Evolutionary conservation across 306 rosid species (phyloP), one percentile per base, ranked within the genome.

Genomic region (Macrotyloma uniflorum): DNA sequence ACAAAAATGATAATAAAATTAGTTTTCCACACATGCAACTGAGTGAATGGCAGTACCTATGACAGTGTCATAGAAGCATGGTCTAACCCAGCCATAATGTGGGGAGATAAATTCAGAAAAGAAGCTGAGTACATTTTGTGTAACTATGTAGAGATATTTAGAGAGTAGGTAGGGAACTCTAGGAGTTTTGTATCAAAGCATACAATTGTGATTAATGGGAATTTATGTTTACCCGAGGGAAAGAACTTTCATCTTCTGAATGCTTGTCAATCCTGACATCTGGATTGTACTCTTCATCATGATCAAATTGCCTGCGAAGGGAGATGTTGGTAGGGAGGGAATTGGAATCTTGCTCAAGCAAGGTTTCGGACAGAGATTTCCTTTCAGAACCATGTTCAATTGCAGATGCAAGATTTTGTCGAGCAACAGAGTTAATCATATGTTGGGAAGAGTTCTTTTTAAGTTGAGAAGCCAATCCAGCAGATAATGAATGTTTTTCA

Each of bases 351-450:
- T 70, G 45, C 42, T 79, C 38, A 69, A 83, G 80, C 38, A 88
- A 68, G 77, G 93, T 77, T 75, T 93, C 97, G 1, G 99, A 95
- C 50, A 93, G 85, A 68, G 99, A 95, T 86, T 88, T 91, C 85
- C 99, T 86, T 81, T 93, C 99, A 70, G 94, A 95, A 78, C 97
- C 98, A 86, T 86, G 93, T 69, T 90, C 94, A 74, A 86, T 83
- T 57, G 82, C 90, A 64, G 97, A 89, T 72, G 90, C 91, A 78
- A 89, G 83, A 86, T 85, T 90, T 85, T 85, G 89, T 85, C 85
- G 83, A 69, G 80, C 75, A 72, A 79, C 82, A 4, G 91, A 64
- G 77, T 89, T 86, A 55, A 74, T 85, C 11, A 86, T 80, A 35
- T 67, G 83, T 47, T 84, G 89, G 69, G 89, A 89, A 80, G 91